Base-by-base conservation (phyloP, 331 rosid genomes). In the Saraca asoca region DNA sequence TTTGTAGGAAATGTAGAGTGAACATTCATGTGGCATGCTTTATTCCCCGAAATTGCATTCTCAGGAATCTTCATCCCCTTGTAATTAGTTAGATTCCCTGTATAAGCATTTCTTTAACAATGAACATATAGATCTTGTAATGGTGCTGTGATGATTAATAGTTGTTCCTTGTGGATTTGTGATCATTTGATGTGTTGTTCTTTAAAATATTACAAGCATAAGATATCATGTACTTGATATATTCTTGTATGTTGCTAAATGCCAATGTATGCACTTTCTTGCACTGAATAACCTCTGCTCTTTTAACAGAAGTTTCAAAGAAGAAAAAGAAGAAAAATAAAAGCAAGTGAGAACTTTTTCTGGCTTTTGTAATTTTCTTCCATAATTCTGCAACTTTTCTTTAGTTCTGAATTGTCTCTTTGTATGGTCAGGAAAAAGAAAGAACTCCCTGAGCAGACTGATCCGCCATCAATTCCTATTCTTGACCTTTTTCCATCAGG, bases 241-340 rank as follows among this genome's bases (percentile, higher is more conserved):
- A 54, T 59, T 52, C 14, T 39, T 56, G 10, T 38, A 35, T 58
- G 17, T 24, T 70, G 41, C 45, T 64, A n/a, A n/a, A n/a, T n/a
- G n/a, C n/a, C n/a, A 51, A 50, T 51, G 12, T 54, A 5, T 59
- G 42, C n/a, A 55, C 29, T 20, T 19, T 12, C 20, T 10, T 53
- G 67, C 19, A 39, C 58, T 63, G 20, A 51, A 53, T 61, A 44
- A 42, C 17, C 52, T 59, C 62, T 69, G 60, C 65, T 79, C 16
- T 45, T 73, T 65, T 35, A 39, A 76, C 85, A 84, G 94, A 86
- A 64, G 80, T 70, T 73, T 9, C 88, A 69, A 91, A 91, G 91
- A 91, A 91, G 83, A 91, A 91, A 77, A 91, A 91, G 89, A 91
- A 91, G 91, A 91, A 91, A 88, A 46, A 68, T 66, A 91, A 84